phyloP scores from a whole-genome alignment of 306 rosid genomes.

The Sesbania bispinosa region DNA sequence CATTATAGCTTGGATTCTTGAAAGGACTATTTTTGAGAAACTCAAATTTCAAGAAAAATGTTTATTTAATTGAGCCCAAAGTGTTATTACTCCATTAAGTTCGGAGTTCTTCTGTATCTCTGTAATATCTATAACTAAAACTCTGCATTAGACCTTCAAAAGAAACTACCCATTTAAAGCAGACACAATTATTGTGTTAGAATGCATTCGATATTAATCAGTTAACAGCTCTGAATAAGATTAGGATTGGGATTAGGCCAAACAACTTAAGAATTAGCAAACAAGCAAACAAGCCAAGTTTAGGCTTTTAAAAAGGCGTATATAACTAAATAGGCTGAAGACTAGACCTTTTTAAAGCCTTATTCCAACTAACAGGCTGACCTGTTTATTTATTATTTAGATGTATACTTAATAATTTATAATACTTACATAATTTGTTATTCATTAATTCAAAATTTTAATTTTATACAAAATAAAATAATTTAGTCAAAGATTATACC shows the following conservation, averaged over 20 bases:
- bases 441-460: too few species aligned
- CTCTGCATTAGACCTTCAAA: not conserved
- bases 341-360: not conserved
- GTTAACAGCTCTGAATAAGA: not conserved
- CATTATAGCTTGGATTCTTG: not conserved
- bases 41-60: not conserved
- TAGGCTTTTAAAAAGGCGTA: not conserved
- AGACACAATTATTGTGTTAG: not conserved
- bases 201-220: not conserved
- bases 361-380: not conserved
- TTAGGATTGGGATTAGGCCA: not conserved
- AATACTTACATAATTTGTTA: not conserved
- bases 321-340: not conserved
- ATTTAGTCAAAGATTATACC: not conserved
- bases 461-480: too few species aligned
- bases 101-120: not conserved
- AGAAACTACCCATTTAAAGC: not conserved
- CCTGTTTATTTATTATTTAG: not conserved
- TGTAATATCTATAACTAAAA: not conserved
- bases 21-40: not conserved
- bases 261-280: not conserved
- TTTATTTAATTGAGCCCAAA: not conserved
- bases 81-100: not conserved
- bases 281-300: too few species aligned
- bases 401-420: too few species aligned